Base-by-base conservation (phyloP, 768 basidiomycete genomes). In the Cytidiella melzeri region DNA sequence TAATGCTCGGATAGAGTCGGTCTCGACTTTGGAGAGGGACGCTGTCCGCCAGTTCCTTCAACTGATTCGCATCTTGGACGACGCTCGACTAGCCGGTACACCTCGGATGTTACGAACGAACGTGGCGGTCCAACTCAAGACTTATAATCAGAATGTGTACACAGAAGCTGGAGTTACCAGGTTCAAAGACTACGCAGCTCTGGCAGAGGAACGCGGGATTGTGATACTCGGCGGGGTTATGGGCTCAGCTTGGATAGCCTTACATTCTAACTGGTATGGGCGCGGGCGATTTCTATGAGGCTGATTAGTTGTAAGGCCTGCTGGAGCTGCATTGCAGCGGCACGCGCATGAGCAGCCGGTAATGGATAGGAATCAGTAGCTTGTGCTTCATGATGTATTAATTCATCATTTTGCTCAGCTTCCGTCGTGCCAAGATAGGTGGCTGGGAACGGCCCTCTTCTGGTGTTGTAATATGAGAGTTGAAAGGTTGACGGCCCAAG, bases 161-260 rank as follows among this genome's bases (percentile, higher is more conserved):
- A 21, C 36, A 20, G n/a, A 34, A 4, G 57, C 45, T 1, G 57
- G 57, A 4, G 55, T 51, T 15, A 27, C 43, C 30, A 48, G 42
- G 40, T 58, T 53, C 30, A 48, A 21, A 18, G 55, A 54, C n/a
- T 57, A 55, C 45, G 45, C 54, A 23, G 43, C 40, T 24, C 45
- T 55, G 3, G 57, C 57, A 12, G 26, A 48, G 38, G 19, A 47
- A 20, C n/a, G 25, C 23, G 52, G 55, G 6, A 41, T 58, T 26
- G 38, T 58, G 3, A 43, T 23, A 37, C 43, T 54, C 25, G 53
- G 55, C 15, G 55, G 53, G 4, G 3, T 26, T 13, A 23, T 37
- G 19, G 42, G 49, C 12, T 10, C 12, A 11, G 48, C 52, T 12
- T 54, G 55, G 55, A 52, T 52, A 25, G 24, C 45, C 19, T 24